phyloP scores from a whole-genome alignment of 305 asterid species.

The Solanum hybrid region DNA sequence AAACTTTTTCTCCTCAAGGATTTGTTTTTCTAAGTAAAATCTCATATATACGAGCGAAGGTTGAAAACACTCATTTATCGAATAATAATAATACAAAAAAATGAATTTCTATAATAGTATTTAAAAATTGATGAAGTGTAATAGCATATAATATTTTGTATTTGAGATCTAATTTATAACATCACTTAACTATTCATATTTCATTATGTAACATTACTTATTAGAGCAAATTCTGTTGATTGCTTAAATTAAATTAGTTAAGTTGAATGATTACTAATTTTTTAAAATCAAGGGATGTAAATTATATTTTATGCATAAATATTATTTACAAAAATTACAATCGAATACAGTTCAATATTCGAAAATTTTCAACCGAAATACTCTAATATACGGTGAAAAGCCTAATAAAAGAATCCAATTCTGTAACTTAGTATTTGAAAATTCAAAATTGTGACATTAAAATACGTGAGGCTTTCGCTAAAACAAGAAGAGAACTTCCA shows the following conservation, averaged over 20 bases:
- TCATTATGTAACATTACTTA: background rate
- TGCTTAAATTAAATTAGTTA: too few species aligned
- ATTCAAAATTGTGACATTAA: background rate
- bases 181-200: background rate
- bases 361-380: background rate
- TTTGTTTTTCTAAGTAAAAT: too few species aligned
- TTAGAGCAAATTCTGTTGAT: background rate
- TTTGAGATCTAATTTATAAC: background rate
- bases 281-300: background rate
- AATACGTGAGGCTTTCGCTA: background rate
- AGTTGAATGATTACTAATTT: too few species aligned
- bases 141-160: background rate
- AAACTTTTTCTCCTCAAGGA: too few species aligned
- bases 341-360: background rate
- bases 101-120: too few species aligned
- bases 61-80: too few species aligned
- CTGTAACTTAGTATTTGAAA: background rate
- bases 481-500: background rate
- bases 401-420: background rate
- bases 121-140: too few species aligned
- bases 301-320: too few species aligned
- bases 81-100: too few species aligned
- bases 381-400: background rate
- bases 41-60: too few species aligned
- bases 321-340: too few species aligned